phyloP scores from a whole-genome alignment of 2,329 filamentous ascomycete species.

The Elsinoe perseae region DNA sequence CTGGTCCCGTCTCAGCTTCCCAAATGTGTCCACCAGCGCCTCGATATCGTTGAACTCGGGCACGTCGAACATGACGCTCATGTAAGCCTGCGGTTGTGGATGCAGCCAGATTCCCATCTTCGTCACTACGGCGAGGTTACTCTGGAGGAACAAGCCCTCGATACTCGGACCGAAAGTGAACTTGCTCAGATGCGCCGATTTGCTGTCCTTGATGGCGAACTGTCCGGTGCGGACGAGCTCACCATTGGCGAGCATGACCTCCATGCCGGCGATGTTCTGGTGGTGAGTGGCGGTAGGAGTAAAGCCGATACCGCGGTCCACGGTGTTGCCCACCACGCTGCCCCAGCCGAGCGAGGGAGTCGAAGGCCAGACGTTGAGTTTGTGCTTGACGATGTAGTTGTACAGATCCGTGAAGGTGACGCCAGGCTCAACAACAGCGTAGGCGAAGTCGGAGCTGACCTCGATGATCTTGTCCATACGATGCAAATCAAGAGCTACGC shows the following conservation, averaged over 20 bases:
- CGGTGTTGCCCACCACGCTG: constrained; percentile 31
- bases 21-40: constrained; percentile 39
- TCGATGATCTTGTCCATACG: constrained; percentile 48
- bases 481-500: constrained; percentile 38
- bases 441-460: constrained; percentile 43
- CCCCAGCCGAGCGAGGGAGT: constrained; percentile 31
- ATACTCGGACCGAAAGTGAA: constrained; percentile 31
- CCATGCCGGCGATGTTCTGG: constrained; percentile 33
- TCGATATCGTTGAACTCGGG: constrained; percentile 41
- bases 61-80: constrained; percentile 42
- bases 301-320: constrained; percentile 38
- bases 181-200: constrained; percentile 29
- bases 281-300: constrained; percentile 34
- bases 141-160: constrained; percentile 45
- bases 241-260: constrained; percentile 32
- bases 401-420: constrained; percentile 29
- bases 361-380: constrained; percentile 30
- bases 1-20: constrained; percentile 38
- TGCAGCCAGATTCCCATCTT: constrained; percentile 44
- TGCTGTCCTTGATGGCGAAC: constrained; percentile 36
- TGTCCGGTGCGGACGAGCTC: constrained; percentile 32
- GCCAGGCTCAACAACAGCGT: constrained; percentile 48
- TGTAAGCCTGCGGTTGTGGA: constrained; percentile 36
- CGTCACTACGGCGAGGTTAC: constrained; percentile 46
- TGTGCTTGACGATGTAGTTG: constrained; percentile 28